Evolutionary conservation across 1,284 basidiomycete genomes (phyloP).

Genomic region (Vanrija sp.): DNA sequence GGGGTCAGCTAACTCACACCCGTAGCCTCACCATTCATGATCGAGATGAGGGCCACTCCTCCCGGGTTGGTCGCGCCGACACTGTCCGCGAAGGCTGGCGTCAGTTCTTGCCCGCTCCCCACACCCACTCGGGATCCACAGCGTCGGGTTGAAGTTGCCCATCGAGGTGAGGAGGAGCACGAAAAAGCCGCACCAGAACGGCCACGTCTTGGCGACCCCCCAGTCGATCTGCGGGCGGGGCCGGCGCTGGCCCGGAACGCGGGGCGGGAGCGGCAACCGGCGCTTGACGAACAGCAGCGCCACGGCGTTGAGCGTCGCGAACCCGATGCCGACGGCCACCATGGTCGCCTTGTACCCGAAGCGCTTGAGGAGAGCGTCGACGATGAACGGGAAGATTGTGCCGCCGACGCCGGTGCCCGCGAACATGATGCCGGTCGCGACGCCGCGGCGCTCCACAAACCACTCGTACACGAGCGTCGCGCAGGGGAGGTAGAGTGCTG

Average conservation of each 20-base stretch:
- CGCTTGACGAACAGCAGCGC: conserved; percentile 37
- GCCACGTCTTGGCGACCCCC: conserved; percentile 21
- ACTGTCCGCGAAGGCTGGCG: conserved; percentile 38
- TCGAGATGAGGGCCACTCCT: conserved; percentile 41
- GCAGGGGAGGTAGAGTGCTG: conserved; percentile 36
- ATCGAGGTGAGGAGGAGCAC: conserved; percentile 40
- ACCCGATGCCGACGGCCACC: conserved; percentile 34
- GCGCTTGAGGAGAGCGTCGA: conserved; percentile 27
- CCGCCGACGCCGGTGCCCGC: conserved; percentile 42
- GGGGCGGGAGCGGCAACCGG: conserved; percentile 28
- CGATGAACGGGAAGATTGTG: conserved; percentile 40
- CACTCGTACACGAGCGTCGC: conserved; percentile 42
- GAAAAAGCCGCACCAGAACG: conserved; percentile 31
- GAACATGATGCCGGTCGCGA: conserved; percentile 43
- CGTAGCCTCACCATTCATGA: conserved; percentile 36
- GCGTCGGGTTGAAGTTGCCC: conserved; percentile 45
- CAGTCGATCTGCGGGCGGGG: conserved; percentile 14
- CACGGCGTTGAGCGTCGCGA: conserved; percentile 25
- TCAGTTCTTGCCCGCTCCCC: neutral
- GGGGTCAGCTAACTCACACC: conserved; percentile 18
- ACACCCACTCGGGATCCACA: conserved; percentile 47
- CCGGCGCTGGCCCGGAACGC: neutral
- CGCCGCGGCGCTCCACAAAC: conserved; percentile 37
- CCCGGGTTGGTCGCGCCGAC: conserved; percentile 30
- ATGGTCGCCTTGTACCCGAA: conserved; percentile 45